Percentiles rank a stretch among this genome's conserved stretches.
Evolutionary conservation across 2,329 filamentous ascomycete species (phyloP).

Genomic region (Fusarium setosum): DNA sequence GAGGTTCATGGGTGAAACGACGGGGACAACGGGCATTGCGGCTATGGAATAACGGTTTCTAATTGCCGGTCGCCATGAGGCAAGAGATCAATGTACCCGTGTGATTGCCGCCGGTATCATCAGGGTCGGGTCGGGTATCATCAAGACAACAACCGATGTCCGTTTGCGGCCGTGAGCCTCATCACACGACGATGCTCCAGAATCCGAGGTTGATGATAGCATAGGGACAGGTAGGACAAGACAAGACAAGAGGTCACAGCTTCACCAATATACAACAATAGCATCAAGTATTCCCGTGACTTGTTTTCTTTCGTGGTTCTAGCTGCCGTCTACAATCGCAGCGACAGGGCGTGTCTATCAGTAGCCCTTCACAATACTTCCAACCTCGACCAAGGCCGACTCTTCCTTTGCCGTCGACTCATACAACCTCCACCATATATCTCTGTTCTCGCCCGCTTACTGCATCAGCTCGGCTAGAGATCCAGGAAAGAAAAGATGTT

Average conservation of each 20-base stretch:
- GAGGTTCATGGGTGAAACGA: not conserved
- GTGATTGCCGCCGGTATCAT: not conserved
- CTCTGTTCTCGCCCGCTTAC: constrained; percentile 44
- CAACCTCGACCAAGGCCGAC: constrained; percentile 16
- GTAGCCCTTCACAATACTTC: constrained; percentile 20
- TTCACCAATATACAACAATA: constrained; percentile 10
- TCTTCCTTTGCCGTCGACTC: constrained; percentile 12
- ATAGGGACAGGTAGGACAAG: too few relatives aligned
- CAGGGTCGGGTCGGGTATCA: not conserved
- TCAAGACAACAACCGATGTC: constrained; percentile 17
- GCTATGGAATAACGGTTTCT: not conserved
- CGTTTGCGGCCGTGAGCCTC: constrained; percentile 26
- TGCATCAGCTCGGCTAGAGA: constrained; percentile 55
- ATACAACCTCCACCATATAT: constrained; percentile 34
- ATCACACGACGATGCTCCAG: constrained; percentile 19
- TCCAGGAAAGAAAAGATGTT: constrained; percentile 60
- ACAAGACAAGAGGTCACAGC: too few relatives aligned
- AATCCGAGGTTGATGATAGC: not conserved
- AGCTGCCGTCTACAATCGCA: constrained; percentile 39
- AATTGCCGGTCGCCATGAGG: constrained; percentile 10
- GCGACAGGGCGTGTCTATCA: constrained; percentile 34
- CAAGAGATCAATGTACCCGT: not conserved
- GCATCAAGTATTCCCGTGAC: constrained; percentile 19
- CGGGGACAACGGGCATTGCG: not conserved
- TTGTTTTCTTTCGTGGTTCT: constrained; percentile 42